These are phyloP conservation scores for Trichopus zeylanicus DNA, from an alignment of 116 monocot species.

Conservation along the genomic window DNA sequence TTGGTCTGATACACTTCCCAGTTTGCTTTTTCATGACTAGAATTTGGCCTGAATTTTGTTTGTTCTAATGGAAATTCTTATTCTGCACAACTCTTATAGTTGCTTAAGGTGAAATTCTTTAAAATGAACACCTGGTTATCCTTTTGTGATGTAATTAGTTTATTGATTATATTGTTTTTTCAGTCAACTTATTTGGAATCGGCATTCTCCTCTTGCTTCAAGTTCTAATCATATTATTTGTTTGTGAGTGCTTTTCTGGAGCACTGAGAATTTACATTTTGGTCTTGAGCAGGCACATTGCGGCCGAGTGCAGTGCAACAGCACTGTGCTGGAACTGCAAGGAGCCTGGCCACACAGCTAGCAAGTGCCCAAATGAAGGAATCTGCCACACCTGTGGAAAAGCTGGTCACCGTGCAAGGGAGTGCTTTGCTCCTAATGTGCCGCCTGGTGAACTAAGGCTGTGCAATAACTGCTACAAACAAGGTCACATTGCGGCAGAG, in stretches of 20 bases:
- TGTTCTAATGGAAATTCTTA: no score
- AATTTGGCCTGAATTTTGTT: no score
- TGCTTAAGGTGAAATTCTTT: no score
- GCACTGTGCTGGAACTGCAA: slow-evolving; percentile 79
- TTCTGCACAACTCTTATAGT: no score
- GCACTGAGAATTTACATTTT: not conserved
- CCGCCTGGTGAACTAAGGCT: slow-evolving; percentile 26
- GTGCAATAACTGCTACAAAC: slow-evolving; percentile 65
- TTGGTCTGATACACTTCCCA: no score
- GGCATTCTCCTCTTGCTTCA: no score
- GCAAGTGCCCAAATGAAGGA: slow-evolving; percentile 51
- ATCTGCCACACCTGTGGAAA: slow-evolving; percentile 66
- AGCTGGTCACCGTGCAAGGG: slow-evolving; percentile 58
- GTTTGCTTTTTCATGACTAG: no score
- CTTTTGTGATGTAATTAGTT: no score
- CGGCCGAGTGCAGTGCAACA: slow-evolving; percentile 48
- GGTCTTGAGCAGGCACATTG: slow-evolving; percentile 35
- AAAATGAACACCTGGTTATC: no score
- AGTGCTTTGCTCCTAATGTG: slow-evolving; percentile 25
- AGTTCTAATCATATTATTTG: not conserved
- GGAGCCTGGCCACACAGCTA: slow-evolving; percentile 53
- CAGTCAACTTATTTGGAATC: no score
- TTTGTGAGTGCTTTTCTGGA: no score
- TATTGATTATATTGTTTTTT: no score
- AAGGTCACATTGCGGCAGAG: slow-evolving; percentile 39